These are phyloP conservation scores for Scleromitrula shiraiana DNA, from an alignment of 2,329 filamentous ascomycete species.

Conservation along the genomic window DNA sequence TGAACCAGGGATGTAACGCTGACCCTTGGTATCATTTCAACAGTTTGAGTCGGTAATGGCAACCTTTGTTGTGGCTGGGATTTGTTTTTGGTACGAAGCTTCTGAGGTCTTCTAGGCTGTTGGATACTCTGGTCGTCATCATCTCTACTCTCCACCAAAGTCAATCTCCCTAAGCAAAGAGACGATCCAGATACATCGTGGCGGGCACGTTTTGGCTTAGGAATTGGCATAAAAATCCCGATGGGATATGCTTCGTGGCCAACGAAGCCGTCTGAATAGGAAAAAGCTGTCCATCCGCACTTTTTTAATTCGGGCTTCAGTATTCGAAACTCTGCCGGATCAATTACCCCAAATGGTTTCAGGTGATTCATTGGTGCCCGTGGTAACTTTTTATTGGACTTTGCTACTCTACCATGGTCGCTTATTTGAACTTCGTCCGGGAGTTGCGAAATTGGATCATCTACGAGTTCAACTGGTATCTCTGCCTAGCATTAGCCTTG, in stretches of 20 bases:
- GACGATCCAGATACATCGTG: neutral
- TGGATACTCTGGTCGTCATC: neutral
- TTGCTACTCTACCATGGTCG: neutral
- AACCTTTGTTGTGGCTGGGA: neutral
- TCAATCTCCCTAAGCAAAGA: constrained; percentile 7
- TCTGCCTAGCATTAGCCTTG: constrained; percentile 6
- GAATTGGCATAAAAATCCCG: constrained; percentile 18
- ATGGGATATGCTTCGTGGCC: constrained; percentile 20
- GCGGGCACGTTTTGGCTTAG: neutral
- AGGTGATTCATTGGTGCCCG: neutral
- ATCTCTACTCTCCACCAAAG: constrained; percentile 11
- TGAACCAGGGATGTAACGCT: neutral
- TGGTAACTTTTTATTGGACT: neutral
- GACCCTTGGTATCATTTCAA: neutral
- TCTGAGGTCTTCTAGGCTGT: neutral
- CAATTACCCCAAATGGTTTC: constrained; percentile 8
- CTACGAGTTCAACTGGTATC: constrained; percentile 13
- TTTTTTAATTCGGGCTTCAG: constrained; percentile 9
- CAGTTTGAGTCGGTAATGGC: too few relatives aligned
- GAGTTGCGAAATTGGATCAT: constrained; percentile 23
- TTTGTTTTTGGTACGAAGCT: neutral
- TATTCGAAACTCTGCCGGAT: constrained; percentile 17
- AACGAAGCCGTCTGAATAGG: constrained; percentile 24
- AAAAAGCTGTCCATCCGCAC: neutral
- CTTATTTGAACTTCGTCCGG: neutral